Conservation (phyloP, 2,329 filamentous ascomycete genomes). For the Colletotrichum gigasporum region DNA sequence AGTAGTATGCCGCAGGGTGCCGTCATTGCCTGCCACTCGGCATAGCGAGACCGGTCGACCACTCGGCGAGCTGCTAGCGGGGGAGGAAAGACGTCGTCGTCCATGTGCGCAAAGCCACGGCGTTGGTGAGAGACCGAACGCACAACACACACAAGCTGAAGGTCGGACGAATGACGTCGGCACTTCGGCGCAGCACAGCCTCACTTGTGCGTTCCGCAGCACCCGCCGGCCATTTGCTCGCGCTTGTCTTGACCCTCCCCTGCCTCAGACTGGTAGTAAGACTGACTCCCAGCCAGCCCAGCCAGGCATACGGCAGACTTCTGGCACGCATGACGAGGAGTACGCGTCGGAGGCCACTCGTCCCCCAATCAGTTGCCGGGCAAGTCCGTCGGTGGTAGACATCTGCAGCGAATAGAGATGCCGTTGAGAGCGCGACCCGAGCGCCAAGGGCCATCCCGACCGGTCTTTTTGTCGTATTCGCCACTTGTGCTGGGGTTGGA, state of each 20-base stretch:
- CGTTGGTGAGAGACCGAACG: not conserved
- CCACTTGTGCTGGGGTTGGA: not conserved
- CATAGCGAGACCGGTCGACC: conserved; percentile 14
- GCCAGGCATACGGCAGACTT: too few species aligned
- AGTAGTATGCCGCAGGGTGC: not conserved
- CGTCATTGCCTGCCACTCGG: conserved; percentile 21
- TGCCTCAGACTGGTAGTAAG: too few species aligned
- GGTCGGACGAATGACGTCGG: conserved; percentile 32
- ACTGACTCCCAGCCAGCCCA: too few species aligned
- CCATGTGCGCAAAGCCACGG: conserved; percentile 24
- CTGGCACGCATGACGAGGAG: conserved; percentile 22
- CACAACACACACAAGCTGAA: too few species aligned
- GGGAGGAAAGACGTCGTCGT: not conserved
- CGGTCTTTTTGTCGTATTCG: not conserved
- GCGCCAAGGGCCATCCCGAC: not conserved
- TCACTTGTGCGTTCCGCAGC: conserved; percentile 8
- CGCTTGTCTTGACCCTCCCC: too few species aligned
- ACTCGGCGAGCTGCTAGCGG: not conserved
- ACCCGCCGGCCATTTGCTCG: not conserved
- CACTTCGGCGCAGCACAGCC: conserved; percentile 24
- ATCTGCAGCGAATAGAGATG: not conserved
- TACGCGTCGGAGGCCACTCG: conserved; percentile 22
- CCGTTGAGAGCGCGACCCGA: not conserved
- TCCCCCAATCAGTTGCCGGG: conserved; percentile 16
- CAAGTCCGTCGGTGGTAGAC: not conserved